Evolutionary conservation across 805 yeast species (phyloP), one percentile per base, ranked within the genome.

Genomic region (Cyberlindnera meyerae): DNA sequence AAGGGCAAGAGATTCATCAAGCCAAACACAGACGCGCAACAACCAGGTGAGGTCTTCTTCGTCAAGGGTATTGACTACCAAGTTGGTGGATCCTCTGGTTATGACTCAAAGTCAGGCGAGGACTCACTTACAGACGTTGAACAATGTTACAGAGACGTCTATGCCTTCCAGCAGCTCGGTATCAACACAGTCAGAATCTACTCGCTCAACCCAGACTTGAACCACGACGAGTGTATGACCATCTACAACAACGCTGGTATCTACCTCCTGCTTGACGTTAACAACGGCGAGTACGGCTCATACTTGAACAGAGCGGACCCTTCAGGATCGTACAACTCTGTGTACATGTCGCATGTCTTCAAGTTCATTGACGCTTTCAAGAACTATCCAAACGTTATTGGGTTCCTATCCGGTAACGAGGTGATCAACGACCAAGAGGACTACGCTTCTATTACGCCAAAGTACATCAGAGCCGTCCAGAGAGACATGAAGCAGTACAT

Each of bases 201-300:
- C 62, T 75, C 88, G 4, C 62, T 82, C 42, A 84, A 84, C 55
- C 95, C 95, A 41, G 86, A 85, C 45, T 64, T 83, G 31, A 73
- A 86, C 63, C 97, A 88, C 55, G 95, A 86, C 55, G 83, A 82
- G 58, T 89, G 97, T 68, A 85, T 89, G 93, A 70, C 87, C n/a
- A 72, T 77, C 45, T 77, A 87, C 57, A 86, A 84, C 51, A 81
- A 83, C 43, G 96, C 94, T 4, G 97, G 97, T 21, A 87, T 89
- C 48, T 90, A 89, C 56, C 83, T 88, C 18, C 62, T 89, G 35
- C 62, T 88, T 36, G 97, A 89, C 57, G 93, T 87, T 33, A 86
- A 85, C 64, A 73, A 83, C 39, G 94, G 95, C 29, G 66, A 71
- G 27, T 59, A 60, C 22, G 72, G 77, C 45, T 82, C 84, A 48